phyloP scores from a whole-genome alignment of 106 monocot genomes.

The Dioscorea dumetorum region DNA sequence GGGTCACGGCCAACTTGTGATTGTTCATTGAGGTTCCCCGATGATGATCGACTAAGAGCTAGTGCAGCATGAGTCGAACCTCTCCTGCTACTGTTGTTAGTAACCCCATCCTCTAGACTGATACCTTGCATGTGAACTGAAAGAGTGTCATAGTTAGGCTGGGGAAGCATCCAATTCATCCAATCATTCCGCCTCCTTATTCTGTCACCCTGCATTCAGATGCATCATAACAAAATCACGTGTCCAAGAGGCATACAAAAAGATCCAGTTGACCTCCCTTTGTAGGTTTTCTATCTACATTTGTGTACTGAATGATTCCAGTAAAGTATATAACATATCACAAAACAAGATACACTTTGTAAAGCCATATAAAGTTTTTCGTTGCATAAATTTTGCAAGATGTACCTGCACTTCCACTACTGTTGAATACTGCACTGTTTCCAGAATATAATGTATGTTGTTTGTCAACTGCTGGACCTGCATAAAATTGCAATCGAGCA shows the following conservation, averaged over 20 bases:
- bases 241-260: not conserved
- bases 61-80: constrained; percentile 9
- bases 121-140: constrained; percentile 17
- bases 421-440: constrained; percentile 43
- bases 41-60: constrained; percentile 21
- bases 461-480: constrained; percentile 62
- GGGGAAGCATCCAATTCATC: constrained; percentile 41
- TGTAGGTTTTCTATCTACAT: too few relatives aligned
- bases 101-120: constrained; percentile 19
- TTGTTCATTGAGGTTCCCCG: not conserved
- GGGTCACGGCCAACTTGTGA: not conserved
- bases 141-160: constrained; percentile 7
- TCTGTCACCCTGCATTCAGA: constrained; percentile 40
- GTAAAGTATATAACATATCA: not conserved
- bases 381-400: not conserved
- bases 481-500: constrained; percentile 1
- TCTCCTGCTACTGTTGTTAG: constrained; percentile 2
- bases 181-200: constrained; percentile 54
- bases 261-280: not conserved
- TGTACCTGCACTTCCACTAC: constrained; percentile 67
- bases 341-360: not conserved
- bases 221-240: not conserved
- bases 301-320: not conserved
- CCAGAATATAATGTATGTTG: constrained; percentile 44
- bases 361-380: not conserved